phyloP scores from a whole-genome alignment of 805 yeast genomes.

The Yamadazyma laniorum region DNA sequence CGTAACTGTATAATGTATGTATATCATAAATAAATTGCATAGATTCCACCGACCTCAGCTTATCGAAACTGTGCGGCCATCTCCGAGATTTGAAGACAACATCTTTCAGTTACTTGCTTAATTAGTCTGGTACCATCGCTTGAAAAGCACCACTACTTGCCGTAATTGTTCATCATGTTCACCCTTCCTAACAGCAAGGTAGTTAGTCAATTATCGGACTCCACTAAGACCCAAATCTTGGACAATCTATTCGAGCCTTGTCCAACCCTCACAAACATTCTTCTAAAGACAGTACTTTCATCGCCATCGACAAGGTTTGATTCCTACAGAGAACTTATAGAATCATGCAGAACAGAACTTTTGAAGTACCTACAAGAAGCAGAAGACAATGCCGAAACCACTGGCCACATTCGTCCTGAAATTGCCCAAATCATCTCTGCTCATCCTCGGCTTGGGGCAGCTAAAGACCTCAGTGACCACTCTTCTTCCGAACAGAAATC shows the following conservation, averaged over 20 bases:
- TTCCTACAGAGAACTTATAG: conserved; percentile 42
- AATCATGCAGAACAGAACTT: conserved; percentile 39
- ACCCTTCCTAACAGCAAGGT: conserved; percentile 4
- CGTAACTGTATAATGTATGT: conserved; percentile 1
- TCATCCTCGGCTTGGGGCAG: conserved; percentile 85
- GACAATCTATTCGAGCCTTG: conserved; percentile 69
- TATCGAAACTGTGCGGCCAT: too few relatives aligned
- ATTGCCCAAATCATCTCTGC: conserved; percentile 71
- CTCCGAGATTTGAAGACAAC: too few relatives aligned
- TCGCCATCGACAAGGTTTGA: conserved; percentile 9
- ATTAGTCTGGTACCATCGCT: too few relatives aligned
- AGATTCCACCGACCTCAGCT: too few relatives aligned
- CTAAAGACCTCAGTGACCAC: conserved; percentile 54
- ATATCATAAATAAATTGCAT: conserved; percentile 7
- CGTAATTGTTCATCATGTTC: too few relatives aligned
- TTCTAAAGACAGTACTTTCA: conserved; percentile 28
- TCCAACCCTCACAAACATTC: conserved; percentile 37
- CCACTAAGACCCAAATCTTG: conserved; percentile 26
- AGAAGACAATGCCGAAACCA: conserved; percentile 21
- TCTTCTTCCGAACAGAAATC: conserved; percentile 72
- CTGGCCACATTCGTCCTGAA: conserved; percentile 20
- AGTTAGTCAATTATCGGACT: conserved; percentile 30
- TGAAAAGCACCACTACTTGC: too few relatives aligned
- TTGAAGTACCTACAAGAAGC: conserved; percentile 26
- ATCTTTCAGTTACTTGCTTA: too few relatives aligned